phyloP scores from a whole-genome alignment of 768 basidiomycete species.

The Paxillus involutus region DNA sequence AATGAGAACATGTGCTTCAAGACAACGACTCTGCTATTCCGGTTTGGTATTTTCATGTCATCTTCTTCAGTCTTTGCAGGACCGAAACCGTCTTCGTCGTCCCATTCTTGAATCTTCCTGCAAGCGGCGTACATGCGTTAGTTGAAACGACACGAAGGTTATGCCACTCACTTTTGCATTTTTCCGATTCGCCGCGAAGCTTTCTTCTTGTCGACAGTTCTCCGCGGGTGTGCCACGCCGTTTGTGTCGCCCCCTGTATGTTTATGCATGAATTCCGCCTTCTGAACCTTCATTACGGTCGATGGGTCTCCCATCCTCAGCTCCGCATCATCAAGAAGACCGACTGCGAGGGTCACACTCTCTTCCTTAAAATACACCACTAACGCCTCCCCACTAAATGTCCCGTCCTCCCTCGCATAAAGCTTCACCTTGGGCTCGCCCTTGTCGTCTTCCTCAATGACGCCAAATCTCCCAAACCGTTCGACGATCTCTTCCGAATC shows the following conservation, averaged over 20 bases:
- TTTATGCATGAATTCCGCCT: constrained; percentile 81
- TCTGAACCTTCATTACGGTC: constrained; percentile 70
- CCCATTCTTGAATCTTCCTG: constrained; percentile 94
- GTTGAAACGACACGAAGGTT: not conserved
- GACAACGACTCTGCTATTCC: constrained; percentile 81
- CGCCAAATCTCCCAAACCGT: constrained; percentile 89
- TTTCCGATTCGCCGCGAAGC: constrained; percentile 74
- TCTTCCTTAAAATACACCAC: constrained; percentile 98
- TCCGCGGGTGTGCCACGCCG: constrained; percentile 50
- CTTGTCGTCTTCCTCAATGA: constrained; percentile 90
- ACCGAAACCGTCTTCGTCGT: constrained; percentile 90
- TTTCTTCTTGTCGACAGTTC: constrained; percentile 76
- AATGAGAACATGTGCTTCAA: constrained; percentile 95
- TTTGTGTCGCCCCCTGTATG: constrained; percentile 38
- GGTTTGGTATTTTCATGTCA: constrained; percentile 41
- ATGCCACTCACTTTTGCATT: constrained; percentile 70
- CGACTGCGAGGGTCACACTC: constrained; percentile 82
- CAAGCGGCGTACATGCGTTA: not conserved
- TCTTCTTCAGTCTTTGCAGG: constrained; percentile 63
- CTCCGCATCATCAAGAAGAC: constrained; percentile 89
- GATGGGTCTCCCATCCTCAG: constrained; percentile 77
- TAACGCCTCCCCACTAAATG: constrained; percentile 91
- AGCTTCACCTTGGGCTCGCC: constrained; percentile 94
- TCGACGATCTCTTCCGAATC: constrained; percentile 74
- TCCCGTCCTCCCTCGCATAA: constrained; percentile 85